A percentile compares a stretch with the other conserved stretches of the same genome.
Evolutionary conservation across 495 filamentous ascomycete genomes (phyloP).

Genomic region (Podospora conica): DNA sequence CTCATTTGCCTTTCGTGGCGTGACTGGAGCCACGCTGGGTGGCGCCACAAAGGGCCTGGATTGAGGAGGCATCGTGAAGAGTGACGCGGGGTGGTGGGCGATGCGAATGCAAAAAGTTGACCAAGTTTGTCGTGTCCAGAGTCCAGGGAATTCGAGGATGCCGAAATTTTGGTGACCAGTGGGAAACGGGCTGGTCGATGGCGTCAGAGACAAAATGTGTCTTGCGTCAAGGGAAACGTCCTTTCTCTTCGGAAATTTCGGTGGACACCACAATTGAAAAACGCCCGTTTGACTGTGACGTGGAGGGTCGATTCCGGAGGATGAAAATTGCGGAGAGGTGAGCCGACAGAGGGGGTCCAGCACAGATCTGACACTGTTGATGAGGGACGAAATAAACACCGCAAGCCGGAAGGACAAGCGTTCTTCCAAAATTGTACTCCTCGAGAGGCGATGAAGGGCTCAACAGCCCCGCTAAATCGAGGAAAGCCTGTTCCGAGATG

Average conservation of each 20-base stretch:
- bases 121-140: neutral
- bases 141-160: too few relatives aligned
- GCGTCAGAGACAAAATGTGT: neutral
- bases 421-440: neutral
- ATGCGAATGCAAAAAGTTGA: neutral
- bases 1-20: slow-evolving; percentile 15
- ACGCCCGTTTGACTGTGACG: too few relatives aligned
- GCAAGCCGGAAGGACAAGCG: neutral
- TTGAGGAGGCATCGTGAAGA: neutral
- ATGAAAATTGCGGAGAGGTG: neutral
- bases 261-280: too few relatives aligned
- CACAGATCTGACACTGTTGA: neutral
- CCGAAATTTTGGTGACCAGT: too few relatives aligned
- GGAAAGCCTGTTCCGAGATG: too few relatives aligned
- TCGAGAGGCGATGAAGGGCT: too few relatives aligned
- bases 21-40: too few relatives aligned
- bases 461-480: too few relatives aligned
- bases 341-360: neutral
- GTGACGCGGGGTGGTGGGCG: neutral
- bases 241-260: too few relatives aligned
- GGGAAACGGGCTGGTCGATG: neutral
- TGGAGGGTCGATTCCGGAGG: too few relatives aligned
- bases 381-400: too few relatives aligned
- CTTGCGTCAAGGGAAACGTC: too few relatives aligned
- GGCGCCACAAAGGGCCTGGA: neutral